A percentile compares a stretch with the other conserved stretches of the same genome.
These are phyloP conservation scores for Myxozyma nipponensis DNA, from an alignment of 805 yeast species.

Conservation along the genomic window DNA sequence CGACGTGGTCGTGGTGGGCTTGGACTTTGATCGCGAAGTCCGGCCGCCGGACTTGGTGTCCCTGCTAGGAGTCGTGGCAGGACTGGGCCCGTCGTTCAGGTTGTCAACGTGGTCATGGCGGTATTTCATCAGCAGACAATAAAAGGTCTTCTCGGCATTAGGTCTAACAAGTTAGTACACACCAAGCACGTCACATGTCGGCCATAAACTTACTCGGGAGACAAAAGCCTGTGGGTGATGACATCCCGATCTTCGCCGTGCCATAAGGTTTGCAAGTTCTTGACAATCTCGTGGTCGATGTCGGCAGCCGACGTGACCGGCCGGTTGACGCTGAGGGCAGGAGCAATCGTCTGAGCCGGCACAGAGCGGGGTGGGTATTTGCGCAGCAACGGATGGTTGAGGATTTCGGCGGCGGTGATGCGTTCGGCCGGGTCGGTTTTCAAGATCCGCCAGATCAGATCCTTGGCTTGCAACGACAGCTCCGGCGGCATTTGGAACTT, in stretches of 20 bases:
- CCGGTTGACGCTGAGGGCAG: slow-evolving; percentile 33
- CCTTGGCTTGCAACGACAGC: slow-evolving; percentile 79
- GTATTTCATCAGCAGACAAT: slow-evolving; percentile 68
- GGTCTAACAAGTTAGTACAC: slow-evolving; percentile 35
- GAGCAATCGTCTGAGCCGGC: slow-evolving; percentile 16
- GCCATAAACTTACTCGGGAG: slow-evolving; percentile 36
- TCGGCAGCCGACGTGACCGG: slow-evolving; percentile 43
- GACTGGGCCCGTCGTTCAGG: slow-evolving; percentile 11
- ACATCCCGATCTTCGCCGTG: slow-evolving; percentile 63
- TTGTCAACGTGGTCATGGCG: slow-evolving; percentile 56
- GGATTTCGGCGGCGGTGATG: slow-evolving; percentile 71
- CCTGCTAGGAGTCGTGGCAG: slow-evolving; percentile 10
- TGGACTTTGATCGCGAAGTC: background rate
- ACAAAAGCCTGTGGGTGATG: slow-evolving; percentile 51
- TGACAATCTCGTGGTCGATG: slow-evolving; percentile 69
- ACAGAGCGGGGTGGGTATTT: slow-evolving; percentile 50
- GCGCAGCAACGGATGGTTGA: slow-evolving; percentile 73
- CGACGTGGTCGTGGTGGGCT: background rate
- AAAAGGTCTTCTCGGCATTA: slow-evolving; percentile 76
- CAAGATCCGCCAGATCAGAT: slow-evolving; percentile 75
- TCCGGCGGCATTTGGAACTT: slow-evolving; percentile 76
- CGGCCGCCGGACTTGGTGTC: background rate
- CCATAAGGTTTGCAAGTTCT: slow-evolving; percentile 73
- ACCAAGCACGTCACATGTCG: background rate
- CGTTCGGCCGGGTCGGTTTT: slow-evolving; percentile 76